Evolutionary conservation across 768 basidiomycete species (phyloP), one percentile per base, ranked within the genome.

Genomic region (Plicaturopsis crispa): DNA sequence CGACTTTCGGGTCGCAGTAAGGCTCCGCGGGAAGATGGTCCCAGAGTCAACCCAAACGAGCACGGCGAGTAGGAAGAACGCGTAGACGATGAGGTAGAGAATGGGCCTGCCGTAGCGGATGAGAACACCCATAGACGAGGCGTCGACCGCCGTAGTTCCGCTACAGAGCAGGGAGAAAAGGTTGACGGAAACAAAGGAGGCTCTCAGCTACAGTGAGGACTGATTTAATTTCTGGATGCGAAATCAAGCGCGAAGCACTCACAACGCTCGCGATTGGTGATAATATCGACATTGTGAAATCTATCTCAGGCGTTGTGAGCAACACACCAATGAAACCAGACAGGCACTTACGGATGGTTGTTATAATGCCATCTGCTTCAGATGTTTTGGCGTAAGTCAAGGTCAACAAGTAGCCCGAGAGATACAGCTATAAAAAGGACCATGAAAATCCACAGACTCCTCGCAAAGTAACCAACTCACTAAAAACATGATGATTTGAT

Each of bases 31-130:
- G 13, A 72, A 45, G 16, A 70, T 48, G 8, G 78, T 73, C 3
- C 84, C 83, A 4, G 84, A 85, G 50, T 86, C 83, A 19, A 71
- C 73, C 69, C 75, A 82, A 17, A 86, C 73, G 14, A 88, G 73
- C 22, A 86, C 59, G 3, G 50, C 70, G 35, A 86, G 69, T 6
- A 84, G 70, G 13, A 77, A 47, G 23, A 81, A 52, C 16, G 69
- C 63, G 35, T 80, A 76, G 18, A 79, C 44, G 39, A 86, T 65
- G 36, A 87, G 72, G 52, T 88, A 89, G 6, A 74, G 46, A 42
- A 88, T 85, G 1, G 86, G 85, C 7, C 84, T 81, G 4, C 86
- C 86, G 41, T 68, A 88, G 47, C 72, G 68, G 40, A 62, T 59
- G 42, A 89, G 73, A 21, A 58, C 48, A 6, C 75, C 74, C 42